Evolutionary conservation across 1,284 basidiomycete species (phyloP).

Genomic region (Naganishia liquefaciens): DNA sequence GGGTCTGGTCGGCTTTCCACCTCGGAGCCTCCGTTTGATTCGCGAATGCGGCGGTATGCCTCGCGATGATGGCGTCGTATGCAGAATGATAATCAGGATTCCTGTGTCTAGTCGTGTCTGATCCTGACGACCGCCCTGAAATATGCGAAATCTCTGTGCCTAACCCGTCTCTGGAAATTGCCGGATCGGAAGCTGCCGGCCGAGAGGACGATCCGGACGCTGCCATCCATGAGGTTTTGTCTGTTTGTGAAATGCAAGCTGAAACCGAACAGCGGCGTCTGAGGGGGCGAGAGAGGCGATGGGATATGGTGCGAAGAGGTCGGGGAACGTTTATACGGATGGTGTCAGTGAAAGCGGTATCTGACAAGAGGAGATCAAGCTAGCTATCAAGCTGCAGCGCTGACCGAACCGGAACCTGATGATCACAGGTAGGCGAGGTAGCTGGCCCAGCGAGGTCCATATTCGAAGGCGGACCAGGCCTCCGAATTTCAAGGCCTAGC

Average conservation of each 20-base stretch:
- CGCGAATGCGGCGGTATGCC: not conserved
- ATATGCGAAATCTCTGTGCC: not conserved
- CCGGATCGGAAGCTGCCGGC: not conserved
- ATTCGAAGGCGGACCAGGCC: no score
- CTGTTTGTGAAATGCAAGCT: not conserved
- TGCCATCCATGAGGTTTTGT: not conserved
- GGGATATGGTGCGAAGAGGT: no score
- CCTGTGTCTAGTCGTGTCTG: not conserved
- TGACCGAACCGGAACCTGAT: no score
- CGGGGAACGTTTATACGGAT: no score
- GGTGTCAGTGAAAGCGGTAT: no score
- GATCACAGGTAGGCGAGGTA: no score
- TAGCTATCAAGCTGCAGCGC: no score
- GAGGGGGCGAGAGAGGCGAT: no score
- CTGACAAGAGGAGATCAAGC: no score
- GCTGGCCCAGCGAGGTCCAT: no score
- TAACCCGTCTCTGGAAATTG: constrained; percentile 2
- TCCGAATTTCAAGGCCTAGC: no score
- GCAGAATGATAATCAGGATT: not conserved
- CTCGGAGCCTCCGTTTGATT: not conserved
- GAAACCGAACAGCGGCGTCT: no score
- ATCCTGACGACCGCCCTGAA: not conserved
- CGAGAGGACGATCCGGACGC: not conserved
- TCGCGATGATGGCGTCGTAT: not conserved
- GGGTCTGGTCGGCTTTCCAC: constrained; percentile 3